Base-by-base conservation (phyloP, 495 filamentous ascomycete genomes). In the Penicillium simplicissimum region DNA sequence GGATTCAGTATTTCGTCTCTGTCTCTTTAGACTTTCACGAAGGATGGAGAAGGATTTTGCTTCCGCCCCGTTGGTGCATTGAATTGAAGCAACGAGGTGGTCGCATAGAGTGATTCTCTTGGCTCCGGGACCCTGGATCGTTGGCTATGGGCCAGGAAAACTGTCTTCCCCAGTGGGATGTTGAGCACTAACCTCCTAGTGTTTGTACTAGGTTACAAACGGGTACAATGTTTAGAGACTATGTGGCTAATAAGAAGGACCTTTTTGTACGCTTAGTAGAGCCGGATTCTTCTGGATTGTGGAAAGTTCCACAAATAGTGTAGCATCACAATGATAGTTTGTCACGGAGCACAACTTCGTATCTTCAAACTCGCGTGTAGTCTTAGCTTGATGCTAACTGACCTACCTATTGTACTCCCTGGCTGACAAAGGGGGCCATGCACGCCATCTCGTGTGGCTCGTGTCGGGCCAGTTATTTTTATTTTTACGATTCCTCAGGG, bases 401-500 rank as follows among this genome's bases (percentile, higher is more conserved):
- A n/a, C n/a, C n/a, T n/a, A n/a, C n/a, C n/a, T n/a, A 21, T 42
- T 42, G 42, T 45, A 10, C 42, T 15, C 42, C 42, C 17, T 4
- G n/a, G 42, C 17, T 11, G 10, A 45, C 9, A 17, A 17, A 42
- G 40, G 40, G 40, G 15, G 6, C 40, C 42, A 45, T 49, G 45
- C 25, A 31, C 23, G 14, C 25, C 14, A 25, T 49, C 45, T 49
- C 21, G 28, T 14, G 51, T 36, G 51, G 51, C 28, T 53, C 51
- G 51, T 53, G 51, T 53, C 33, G 10, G 28, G 28, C 49, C 15
- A 36, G 51, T 36, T 53, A 53, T 53, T 53, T 53, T 53, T 53
- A 11, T 34, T 53, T 25, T 53, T 53, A 23, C 51, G 51, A 31
- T 53, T 53, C 51, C 51, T 53, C 51, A 53, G 51, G 13, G 5